These are phyloP conservation scores for Ganoderma lucidum DNA, from an alignment of 1,284 basidiomycete species.

Conservation along the genomic window DNA sequence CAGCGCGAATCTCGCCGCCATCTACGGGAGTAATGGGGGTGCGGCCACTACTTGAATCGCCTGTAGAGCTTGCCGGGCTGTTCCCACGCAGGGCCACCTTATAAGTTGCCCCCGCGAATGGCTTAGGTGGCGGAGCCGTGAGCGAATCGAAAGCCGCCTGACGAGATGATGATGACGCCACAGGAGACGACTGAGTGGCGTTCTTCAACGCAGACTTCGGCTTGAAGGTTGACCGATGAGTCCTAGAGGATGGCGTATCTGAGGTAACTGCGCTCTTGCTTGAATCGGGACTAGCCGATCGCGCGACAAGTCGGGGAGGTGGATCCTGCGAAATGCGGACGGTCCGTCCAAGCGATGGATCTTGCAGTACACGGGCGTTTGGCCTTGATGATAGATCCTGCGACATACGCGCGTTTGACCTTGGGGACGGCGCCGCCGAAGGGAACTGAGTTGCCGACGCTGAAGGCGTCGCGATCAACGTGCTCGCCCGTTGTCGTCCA, in stretches of 20 bases:
- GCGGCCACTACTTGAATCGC: slow-evolving; percentile 77
- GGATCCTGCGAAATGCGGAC: slow-evolving; percentile 18
- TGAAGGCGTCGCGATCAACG: slow-evolving; percentile 26
- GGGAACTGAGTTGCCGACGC: slow-evolving; percentile 22
- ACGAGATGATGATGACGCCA: slow-evolving; percentile 14
- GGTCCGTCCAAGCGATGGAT: slow-evolving; percentile 16
- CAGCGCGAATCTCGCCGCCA: slow-evolving; percentile 69
- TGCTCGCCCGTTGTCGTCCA: slow-evolving; percentile 33
- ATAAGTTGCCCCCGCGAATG: slow-evolving; percentile 47
- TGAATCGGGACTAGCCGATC: slow-evolving; percentile 19
- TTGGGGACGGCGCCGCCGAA: slow-evolving; percentile 20
- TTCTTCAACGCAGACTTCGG: slow-evolving; percentile 29
- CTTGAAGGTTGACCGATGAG: slow-evolving; percentile 15
- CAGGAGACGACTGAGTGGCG: slow-evolving; percentile 22
- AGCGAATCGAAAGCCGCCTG: slow-evolving; percentile 14
- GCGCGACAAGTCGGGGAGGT: slow-evolving; percentile 25
- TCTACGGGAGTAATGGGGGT: slow-evolving; percentile 77
- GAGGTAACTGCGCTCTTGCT: background rate
- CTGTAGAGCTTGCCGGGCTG: slow-evolving; percentile 81
- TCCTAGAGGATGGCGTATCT: background rate
- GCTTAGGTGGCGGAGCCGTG: slow-evolving; percentile 46
- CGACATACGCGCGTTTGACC: slow-evolving; percentile 16
- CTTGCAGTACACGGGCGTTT: background rate
- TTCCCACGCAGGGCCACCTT: slow-evolving; percentile 48
- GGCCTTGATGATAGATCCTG: slow-evolving; percentile 5